Conservation (phyloP, 2,329 filamentous ascomycete genomes). For the Thermomyces lanuginosus region DNA sequence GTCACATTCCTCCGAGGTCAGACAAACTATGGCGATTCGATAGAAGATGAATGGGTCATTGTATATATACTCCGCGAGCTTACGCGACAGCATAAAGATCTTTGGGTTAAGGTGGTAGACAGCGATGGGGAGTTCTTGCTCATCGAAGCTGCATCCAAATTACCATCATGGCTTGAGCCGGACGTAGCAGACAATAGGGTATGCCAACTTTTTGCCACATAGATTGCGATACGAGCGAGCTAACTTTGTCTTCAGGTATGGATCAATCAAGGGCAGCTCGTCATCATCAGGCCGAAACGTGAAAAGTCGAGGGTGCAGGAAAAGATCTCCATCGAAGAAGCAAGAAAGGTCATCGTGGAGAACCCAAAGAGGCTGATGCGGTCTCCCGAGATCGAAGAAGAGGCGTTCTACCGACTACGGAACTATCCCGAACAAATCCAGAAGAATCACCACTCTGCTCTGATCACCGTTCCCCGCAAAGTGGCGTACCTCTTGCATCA, state of each 20-base stretch:
- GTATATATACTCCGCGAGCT: conserved; percentile 77
- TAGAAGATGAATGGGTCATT: conserved; percentile 95
- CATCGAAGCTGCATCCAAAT: conserved; percentile 74
- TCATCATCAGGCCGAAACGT: conserved; percentile 47
- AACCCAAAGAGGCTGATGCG: conserved; percentile 47
- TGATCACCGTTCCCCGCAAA: conserved; percentile 61
- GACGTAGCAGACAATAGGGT: conserved; percentile 71
- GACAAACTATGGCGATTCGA: conserved; percentile 81
- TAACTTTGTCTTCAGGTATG: conserved; percentile 42
- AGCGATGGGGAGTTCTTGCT: conserved; percentile 90
- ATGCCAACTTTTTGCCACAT: conserved; percentile 7
- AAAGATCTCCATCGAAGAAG: conserved; percentile 46
- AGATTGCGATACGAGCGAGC: conserved; percentile 1
- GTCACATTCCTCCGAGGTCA: conserved; percentile 51
- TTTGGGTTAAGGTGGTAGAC: conserved; percentile 74
- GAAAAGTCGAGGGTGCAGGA: conserved; percentile 26
- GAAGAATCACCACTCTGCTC: conserved; percentile 58
- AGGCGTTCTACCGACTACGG: conserved; percentile 75
- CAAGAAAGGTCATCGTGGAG: conserved; percentile 43
- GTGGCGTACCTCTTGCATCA: conserved; percentile 64
- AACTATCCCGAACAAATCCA: conserved; percentile 66
- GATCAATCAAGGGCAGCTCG: conserved; percentile 62
- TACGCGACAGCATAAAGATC: conserved; percentile 50
- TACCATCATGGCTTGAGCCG: conserved; percentile 82
- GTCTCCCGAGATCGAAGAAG: conserved; percentile 60